Evolutionary conservation across 2,329 filamentous ascomycete genomes (phyloP).

Genomic region (Nemania sp.): DNA sequence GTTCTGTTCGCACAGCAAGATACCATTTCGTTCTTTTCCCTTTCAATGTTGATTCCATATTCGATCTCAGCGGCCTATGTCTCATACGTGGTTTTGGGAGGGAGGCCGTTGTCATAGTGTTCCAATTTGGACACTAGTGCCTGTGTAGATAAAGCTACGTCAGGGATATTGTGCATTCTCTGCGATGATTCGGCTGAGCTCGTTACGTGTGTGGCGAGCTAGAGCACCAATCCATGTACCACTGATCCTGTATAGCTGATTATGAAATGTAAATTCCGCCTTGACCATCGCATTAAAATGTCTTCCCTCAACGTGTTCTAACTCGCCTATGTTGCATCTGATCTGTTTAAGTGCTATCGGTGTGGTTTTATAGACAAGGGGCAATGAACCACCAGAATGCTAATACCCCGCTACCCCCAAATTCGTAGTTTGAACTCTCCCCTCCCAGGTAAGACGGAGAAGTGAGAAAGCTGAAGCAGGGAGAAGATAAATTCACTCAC

Average conservation of each 20-base stretch:
- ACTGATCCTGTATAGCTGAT: constrained; percentile 15
- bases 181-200: background rate
- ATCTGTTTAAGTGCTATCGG: no score
- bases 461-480: no score
- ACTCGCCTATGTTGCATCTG: no score
- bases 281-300: background rate
- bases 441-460: no score
- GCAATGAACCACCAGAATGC: no score
- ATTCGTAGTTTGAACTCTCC: no score
- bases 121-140: constrained; percentile 17
- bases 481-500: no score
- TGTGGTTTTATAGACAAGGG: no score
- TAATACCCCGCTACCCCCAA: no score
- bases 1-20: constrained; percentile 26
- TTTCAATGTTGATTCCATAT: constrained; percentile 11
- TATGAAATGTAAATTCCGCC: constrained; percentile 3
- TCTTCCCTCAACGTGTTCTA: no score
- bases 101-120: background rate
- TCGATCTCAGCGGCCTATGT: constrained; percentile 3
- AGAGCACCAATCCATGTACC: constrained; percentile 7
- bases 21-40: constrained; percentile 34
- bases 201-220: background rate
- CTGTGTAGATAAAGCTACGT: background rate
- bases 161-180: background rate
- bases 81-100: background rate